These are phyloP conservation scores for Heteromeles arbutifolia DNA, from an alignment of 306 rosid species.

Conservation along the genomic window DNA sequence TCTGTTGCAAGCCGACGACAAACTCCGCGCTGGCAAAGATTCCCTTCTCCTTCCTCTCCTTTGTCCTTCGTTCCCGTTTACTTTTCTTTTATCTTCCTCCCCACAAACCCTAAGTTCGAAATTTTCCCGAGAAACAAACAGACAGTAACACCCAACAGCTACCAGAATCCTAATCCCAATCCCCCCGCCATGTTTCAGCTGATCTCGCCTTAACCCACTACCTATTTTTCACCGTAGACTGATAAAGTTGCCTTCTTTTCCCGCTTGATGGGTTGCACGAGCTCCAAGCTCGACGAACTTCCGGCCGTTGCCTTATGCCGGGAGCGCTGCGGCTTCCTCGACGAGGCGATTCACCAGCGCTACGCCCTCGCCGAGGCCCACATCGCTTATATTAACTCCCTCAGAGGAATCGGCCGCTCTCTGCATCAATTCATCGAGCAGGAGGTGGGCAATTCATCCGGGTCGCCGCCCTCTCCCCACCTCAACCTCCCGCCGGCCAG, in stretches of 20 bases:
- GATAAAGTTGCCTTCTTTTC: neutral
- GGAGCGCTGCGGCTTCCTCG: conserved; percentile 55
- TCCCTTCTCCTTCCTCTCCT: conserved; percentile 34
- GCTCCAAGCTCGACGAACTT: conserved; percentile 87
- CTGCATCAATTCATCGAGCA: conserved; percentile 47
- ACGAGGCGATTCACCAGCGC: conserved; percentile 76
- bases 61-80: neutral
- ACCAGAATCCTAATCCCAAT: neutral
- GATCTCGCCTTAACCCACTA: conserved; percentile 9
- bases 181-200: neutral
- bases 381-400: conserved; percentile 61
- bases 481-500: conserved; percentile 40
- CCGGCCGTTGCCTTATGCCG: conserved; percentile 91
- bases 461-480: conserved; percentile 26
- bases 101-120: conserved; percentile 20
- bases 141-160: neutral
- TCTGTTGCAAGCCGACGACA: conserved; percentile 67
- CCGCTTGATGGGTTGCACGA: conserved; percentile 70
- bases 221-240: neutral
- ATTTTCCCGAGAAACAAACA: conserved; percentile 13
- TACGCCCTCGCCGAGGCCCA: conserved; percentile 72
- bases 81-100: neutral
- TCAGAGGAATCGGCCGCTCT: conserved; percentile 55
- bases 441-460: conserved; percentile 23
- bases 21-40: conserved; percentile 86